Evolutionary conservation across 2,329 filamentous ascomycete genomes (phyloP).

Genomic region (Pezicula radicicola): DNA sequence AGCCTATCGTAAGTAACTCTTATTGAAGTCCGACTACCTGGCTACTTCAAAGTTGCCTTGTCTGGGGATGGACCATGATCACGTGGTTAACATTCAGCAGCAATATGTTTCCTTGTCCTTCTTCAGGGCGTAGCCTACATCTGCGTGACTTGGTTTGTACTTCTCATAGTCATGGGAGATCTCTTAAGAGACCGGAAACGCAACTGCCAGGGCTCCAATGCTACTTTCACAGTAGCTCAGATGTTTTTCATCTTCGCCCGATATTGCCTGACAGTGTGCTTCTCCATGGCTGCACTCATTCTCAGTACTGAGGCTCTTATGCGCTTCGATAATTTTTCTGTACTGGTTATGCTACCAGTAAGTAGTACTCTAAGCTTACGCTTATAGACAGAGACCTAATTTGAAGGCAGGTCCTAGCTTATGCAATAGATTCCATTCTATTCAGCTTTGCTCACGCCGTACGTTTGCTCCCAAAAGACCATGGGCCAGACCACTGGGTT

Average conservation of each 20-base stretch:
- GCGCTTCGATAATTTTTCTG: conserved; percentile 18
- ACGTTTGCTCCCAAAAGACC: conserved; percentile 10
- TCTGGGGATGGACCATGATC: background rate
- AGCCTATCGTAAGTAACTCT: conserved; percentile 19
- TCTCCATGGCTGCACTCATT: conserved; percentile 13
- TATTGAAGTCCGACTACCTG: no score
- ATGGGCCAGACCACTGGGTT: conserved; percentile 7
- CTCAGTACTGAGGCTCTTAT: conserved; percentile 17
- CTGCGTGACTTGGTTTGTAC: conserved; percentile 10
- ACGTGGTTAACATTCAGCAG: conserved; percentile 6
- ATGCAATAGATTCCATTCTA: conserved; percentile 22
- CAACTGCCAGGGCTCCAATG: conserved; percentile 4
- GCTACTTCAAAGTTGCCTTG: no score
- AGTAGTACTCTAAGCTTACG: background rate
- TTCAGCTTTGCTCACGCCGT: conserved; percentile 16
- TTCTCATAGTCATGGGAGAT: conserved; percentile 10
- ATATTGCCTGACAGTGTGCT: conserved; percentile 2
- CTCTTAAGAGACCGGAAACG: conserved; percentile 6
- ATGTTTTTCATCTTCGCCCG: conserved; percentile 12
- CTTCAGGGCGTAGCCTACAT: conserved; percentile 20
- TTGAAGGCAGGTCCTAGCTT: conserved; percentile 20
- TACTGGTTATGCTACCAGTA: conserved; percentile 24
- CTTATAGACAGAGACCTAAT: conserved; percentile 4
- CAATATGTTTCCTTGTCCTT: conserved; percentile 21
- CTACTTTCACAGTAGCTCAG: conserved; percentile 10